Evolutionary conservation across 768 basidiomycete genomes (phyloP).

Genomic region (Lactarius tabidus): DNA sequence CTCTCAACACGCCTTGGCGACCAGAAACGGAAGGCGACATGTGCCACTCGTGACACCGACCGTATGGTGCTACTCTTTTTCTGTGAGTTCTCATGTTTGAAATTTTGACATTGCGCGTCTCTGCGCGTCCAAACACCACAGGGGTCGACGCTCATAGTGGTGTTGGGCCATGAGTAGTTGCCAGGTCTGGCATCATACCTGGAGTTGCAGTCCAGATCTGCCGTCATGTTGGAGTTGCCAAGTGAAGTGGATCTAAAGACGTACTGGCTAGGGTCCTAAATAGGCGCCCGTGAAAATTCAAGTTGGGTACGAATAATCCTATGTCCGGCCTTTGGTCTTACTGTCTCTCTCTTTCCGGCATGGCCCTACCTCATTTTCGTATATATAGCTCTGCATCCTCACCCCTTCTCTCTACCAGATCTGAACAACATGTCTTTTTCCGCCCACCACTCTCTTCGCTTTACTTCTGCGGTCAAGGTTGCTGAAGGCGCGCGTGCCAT

Average conservation of each 20-base stretch:
- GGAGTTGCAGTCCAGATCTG: background rate
- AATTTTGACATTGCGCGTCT: background rate
- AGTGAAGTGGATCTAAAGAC: background rate
- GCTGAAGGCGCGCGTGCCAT: constrained; percentile 43
- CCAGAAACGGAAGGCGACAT: background rate
- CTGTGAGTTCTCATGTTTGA: background rate
- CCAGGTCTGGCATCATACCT: background rate
- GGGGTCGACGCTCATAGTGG: background rate
- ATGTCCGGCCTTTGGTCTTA: background rate
- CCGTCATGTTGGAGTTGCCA: background rate
- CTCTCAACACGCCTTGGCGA: background rate
- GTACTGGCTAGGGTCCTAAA: background rate
- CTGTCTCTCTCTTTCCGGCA: background rate
- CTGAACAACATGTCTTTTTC: constrained; percentile 34
- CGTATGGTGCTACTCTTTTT: background rate
- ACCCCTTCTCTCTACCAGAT: background rate
- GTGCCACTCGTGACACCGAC: background rate
- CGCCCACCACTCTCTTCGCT: constrained; percentile 40
- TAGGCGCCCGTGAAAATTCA: background rate
- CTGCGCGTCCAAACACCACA: background rate
- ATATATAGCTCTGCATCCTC: constrained; percentile 15
- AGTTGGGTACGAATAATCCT: background rate
- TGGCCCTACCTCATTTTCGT: background rate
- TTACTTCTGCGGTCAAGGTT: constrained; percentile 40
- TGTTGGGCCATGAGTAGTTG: background rate